A percentile compares a stretch with the other conserved stretches of the same genome.
Evolutionary conservation across 768 basidiomycete genomes (phyloP).

Genomic region (Tylopilus balloui): DNA sequence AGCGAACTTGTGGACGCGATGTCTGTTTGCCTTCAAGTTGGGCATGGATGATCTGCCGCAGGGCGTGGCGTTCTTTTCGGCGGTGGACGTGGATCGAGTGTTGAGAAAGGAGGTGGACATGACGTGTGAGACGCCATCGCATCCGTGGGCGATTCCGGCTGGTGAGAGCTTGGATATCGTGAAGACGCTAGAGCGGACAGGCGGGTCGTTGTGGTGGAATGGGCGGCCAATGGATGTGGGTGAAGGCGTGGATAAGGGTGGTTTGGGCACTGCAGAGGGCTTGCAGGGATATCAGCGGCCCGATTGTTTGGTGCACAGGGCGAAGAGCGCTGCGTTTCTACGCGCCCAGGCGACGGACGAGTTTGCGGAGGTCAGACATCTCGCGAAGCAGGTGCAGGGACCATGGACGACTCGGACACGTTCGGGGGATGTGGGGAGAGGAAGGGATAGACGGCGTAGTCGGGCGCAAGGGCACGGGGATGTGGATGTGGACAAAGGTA

Average conservation of each 20-base stretch:
- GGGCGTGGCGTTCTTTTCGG: constrained; percentile 94
- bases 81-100: constrained; percentile 88
- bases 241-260: background rate
- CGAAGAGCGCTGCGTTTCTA: constrained; percentile 60
- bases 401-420: background rate
- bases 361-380: constrained; percentile 63
- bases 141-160: constrained; percentile 73
- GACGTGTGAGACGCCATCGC: constrained; percentile 92
- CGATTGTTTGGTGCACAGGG: constrained; percentile 63
- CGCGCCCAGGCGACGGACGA: constrained; percentile 73
- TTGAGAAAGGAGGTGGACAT: constrained; percentile 95
- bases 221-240: constrained; percentile 49
- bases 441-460: constrained; percentile 11
- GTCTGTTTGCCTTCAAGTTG: constrained; percentile 85
- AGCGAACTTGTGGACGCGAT: constrained; percentile 93
- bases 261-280: too few species aligned
- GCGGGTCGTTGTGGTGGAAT: constrained; percentile 61
- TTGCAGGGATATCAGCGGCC: constrained; percentile 48
- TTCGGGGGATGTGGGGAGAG: background rate
- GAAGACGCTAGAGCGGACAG: constrained; percentile 61
- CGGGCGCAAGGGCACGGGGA: background rate
- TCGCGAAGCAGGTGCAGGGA: constrained; percentile 46
- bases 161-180: constrained; percentile 84
- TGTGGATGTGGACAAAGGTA: constrained; percentile 11
- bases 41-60: constrained; percentile 96